Evolutionary conservation across 1,284 basidiomycete species (phyloP).

Genomic region (Sanghuangporus baumii): DNA sequence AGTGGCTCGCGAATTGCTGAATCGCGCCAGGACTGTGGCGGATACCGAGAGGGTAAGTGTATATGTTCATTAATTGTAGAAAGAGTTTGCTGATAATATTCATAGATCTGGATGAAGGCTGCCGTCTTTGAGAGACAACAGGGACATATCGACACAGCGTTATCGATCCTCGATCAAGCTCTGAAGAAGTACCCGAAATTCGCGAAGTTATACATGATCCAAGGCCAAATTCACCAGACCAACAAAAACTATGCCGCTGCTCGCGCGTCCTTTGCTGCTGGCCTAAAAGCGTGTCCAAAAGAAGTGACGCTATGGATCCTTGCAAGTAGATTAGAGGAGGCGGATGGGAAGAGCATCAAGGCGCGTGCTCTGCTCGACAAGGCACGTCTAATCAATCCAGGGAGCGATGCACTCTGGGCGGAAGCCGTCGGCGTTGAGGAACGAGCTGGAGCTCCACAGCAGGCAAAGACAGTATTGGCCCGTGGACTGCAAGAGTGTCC

Average conservation of each 20-base stretch:
- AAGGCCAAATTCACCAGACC: conserved; percentile 82
- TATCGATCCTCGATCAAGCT: conserved; percentile 71
- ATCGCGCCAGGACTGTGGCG: conserved; percentile 84
- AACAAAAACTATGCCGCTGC: conserved; percentile 59
- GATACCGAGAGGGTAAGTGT: conserved; percentile 79
- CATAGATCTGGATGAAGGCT: conserved; percentile 97
- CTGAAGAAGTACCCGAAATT: conserved; percentile 80
- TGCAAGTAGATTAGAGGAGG: conserved; percentile 83
- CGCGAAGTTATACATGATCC: conserved; percentile 93
- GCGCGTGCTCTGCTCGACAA: conserved; percentile 91
- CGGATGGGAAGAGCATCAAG: conserved; percentile 85
- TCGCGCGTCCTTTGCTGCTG: conserved; percentile 74
- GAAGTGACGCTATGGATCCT: conserved; percentile 86
- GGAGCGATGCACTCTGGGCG: conserved; percentile 82
- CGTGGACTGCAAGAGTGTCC: conserved; percentile 92
- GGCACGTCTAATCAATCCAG: conserved; percentile 80
- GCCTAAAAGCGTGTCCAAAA: conserved; percentile 80
- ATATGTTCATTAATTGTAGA: neutral
- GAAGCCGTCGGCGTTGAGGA: conserved; percentile 91
- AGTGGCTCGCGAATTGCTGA: conserved; percentile 81
- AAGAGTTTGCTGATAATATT: conserved; percentile 9
- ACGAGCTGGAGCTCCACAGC: conserved; percentile 67
- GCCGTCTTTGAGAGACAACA: conserved; percentile 92
- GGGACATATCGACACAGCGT: conserved; percentile 66
- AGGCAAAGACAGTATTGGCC: conserved; percentile 83